Base-by-base conservation (phyloP, 371 early-diverging fungal genomes). In the Syncephalastrum racemosum region DNA sequence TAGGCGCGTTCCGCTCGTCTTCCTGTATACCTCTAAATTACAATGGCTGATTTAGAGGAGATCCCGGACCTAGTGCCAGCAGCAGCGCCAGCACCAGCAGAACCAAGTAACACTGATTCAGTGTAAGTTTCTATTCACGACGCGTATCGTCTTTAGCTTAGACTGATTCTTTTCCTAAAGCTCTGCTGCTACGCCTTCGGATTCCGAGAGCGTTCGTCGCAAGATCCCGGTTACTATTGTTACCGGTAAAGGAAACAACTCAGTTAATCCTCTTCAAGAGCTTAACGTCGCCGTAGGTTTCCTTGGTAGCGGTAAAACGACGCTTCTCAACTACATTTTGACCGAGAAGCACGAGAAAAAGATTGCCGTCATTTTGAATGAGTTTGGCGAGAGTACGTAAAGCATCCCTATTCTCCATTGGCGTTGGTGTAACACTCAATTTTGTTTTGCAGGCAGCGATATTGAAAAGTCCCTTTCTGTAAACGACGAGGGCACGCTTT, bases 251-350 rank as follows among this genome's bases (percentile, higher is more conserved):
- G 14, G 14, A 24, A 53, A 43, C 18, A 39, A 43, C 25, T 42
- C 20, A 56, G 12, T 12, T 12, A 19, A 14, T 31, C 8, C 1
- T n/a, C n/a, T 14, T 46, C 2, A n/a, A 16, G 46, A 20, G 31
- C 14, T 19, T 16, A 16, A n/a, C n/a, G 1, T 19, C 13, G 6
- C 19, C 14, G 58, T 66, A 69, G 92, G 93, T 0, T 92, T 91
- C 55, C 63, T 93, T 49, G 97, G 98, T 0, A 86, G 92, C n/a
- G 98, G 97, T 23, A 97, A 98, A 62, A 94, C 96, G 0, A 98
- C 97, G 0, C 69, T 98, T 19, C 74, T 98, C 14, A 92, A 90
- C 63, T 86, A 93, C 62, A 90, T 98, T 20, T 68, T 98, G 54
- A 93, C 89, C 1, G 94, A 90, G 50, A 82, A 91, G 59, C 98